phyloP scores from a whole-genome alignment of 768 basidiomycete genomes.

The Guyanaporus albipodus region DNA sequence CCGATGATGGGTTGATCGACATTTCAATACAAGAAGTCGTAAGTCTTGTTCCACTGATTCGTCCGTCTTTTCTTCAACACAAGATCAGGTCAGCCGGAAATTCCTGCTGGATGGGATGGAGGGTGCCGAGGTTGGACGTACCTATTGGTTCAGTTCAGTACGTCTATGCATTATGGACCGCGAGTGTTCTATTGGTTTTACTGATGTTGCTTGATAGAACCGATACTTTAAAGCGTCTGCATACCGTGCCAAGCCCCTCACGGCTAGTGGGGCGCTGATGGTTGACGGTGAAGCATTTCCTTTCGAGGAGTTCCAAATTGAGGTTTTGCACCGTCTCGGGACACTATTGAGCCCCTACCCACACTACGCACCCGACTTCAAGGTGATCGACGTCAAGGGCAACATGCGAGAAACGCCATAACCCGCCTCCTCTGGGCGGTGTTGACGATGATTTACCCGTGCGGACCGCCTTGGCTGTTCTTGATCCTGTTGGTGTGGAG shows the following conservation, averaged over 20 bases:
- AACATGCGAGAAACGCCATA: slow-evolving; percentile 13
- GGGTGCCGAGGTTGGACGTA: slow-evolving; percentile 57
- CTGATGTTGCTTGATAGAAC: slow-evolving; percentile 40
- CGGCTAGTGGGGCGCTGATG: slow-evolving; percentile 51
- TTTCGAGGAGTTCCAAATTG: slow-evolving; percentile 72
- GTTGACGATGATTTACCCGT: too few species aligned
- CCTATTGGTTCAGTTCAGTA: slow-evolving; percentile 61
- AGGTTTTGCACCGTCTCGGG: slow-evolving; percentile 65
- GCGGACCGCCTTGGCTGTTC: too few species aligned
- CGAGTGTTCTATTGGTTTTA: slow-evolving; percentile 6
- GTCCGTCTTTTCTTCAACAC: not conserved
- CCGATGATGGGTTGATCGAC: slow-evolving; percentile 77
- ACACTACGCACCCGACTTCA: slow-evolving; percentile 54
- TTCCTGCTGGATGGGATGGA: slow-evolving; percentile 53
- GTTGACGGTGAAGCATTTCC: slow-evolving; percentile 80
- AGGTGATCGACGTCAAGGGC: slow-evolving; percentile 25
- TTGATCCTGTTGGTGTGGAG: too few species aligned
- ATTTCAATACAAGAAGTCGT: slow-evolving; percentile 63
- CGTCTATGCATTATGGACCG: slow-evolving; percentile 14
- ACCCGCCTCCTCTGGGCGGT: not conserved
- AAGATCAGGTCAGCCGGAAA: slow-evolving; percentile 34
- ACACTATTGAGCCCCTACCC: slow-evolving; percentile 58
- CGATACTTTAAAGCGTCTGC: slow-evolving; percentile 71
- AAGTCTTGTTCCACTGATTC: slow-evolving; percentile 14
- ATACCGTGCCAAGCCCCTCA: slow-evolving; percentile 64